These are phyloP conservation scores for Cordyceps javanica DNA, from an alignment of 2,329 filamentous ascomycete species.

Conservation along the genomic window DNA sequence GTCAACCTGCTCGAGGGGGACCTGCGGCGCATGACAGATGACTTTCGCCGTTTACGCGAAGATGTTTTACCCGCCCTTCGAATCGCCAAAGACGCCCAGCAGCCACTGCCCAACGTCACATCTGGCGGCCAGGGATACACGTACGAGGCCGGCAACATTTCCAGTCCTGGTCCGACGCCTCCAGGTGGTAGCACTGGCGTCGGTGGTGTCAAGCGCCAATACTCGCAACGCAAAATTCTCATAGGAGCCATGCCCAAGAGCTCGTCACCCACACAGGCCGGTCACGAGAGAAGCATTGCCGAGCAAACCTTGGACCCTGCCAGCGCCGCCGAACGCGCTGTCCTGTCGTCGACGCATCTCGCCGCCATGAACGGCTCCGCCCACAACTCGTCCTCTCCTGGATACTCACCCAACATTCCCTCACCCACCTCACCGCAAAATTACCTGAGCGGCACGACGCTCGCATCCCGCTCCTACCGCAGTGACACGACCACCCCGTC, in stretches of 20 bases:
- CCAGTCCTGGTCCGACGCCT: constrained; percentile 52
- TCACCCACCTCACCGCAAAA: constrained; percentile 64
- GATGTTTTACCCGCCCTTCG: constrained; percentile 87
- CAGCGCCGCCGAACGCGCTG: constrained; percentile 60
- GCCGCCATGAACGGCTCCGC: constrained; percentile 62
- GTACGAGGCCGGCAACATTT: constrained; percentile 41
- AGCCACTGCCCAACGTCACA: constrained; percentile 63
- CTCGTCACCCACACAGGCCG: constrained; percentile 65
- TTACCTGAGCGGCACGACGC: constrained; percentile 46
- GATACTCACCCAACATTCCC: constrained; percentile 60
- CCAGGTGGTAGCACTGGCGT: constrained; percentile 46
- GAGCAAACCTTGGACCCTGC: constrained; percentile 64
- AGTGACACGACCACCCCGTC: constrained; percentile 44
- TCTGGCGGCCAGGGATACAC: constrained; percentile 34
- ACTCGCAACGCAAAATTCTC: constrained; percentile 69
- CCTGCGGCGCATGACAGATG: constrained; percentile 74
- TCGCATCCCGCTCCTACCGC: constrained; percentile 56
- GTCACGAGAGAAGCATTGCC: constrained; percentile 59
- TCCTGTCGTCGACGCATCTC: constrained; percentile 62
- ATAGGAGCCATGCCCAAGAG: constrained; percentile 69
- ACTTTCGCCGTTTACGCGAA: constrained; percentile 82
- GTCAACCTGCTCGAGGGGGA: constrained; percentile 80
- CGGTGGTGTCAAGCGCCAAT: constrained; percentile 63
- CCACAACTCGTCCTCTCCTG: constrained; percentile 42
- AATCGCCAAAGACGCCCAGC: constrained; percentile 84